Evolutionary conservation across 2,329 filamentous ascomycete species (phyloP).

Genomic region (Claviceps purpurea): DNA sequence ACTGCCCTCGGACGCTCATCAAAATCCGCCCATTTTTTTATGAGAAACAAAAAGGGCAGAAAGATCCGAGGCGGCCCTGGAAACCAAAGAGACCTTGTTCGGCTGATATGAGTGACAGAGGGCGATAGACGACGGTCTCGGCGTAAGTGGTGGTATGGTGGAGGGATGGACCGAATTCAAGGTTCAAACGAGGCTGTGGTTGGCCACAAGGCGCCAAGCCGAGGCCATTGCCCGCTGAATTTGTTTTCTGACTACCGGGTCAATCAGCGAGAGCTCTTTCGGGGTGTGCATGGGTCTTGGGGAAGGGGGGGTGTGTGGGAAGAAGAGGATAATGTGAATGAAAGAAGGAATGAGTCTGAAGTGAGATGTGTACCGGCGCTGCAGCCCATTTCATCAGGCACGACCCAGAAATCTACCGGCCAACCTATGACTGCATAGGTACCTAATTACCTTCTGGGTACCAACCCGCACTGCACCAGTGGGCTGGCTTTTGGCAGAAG

Average conservation of each 20-base stretch:
- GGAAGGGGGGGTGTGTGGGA: background rate
- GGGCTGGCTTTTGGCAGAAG: conserved; percentile 1
- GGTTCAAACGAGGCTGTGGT: conserved; percentile 11
- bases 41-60: conserved; percentile 8
- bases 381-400: background rate
- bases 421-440: background rate
- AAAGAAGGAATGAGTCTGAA: conserved; percentile 7
- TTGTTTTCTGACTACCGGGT: conserved; percentile 6
- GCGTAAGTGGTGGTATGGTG: conserved; percentile 8
- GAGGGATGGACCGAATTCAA: conserved; percentile 11
- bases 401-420: background rate
- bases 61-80: conserved; percentile 6
- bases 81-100: conserved; percentile 8
- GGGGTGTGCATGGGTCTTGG: conserved; percentile 3
- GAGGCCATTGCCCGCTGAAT: conserved; percentile 8
- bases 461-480: background rate
- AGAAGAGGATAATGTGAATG: conserved; percentile 1
- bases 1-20: conserved; percentile 4
- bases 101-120: conserved; percentile 10
- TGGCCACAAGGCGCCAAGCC: conserved; percentile 8
- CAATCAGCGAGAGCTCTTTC: conserved; percentile 5
- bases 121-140: conserved; percentile 11
- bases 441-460: background rate
- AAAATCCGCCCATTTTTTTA: conserved; percentile 14
- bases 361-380: background rate